A percentile compares a stretch with the other conserved stretches of the same genome.
These are phyloP conservation scores for Papilionanthe hybrid DNA, from an alignment of 116 monocot species.

Conservation along the genomic window DNA sequence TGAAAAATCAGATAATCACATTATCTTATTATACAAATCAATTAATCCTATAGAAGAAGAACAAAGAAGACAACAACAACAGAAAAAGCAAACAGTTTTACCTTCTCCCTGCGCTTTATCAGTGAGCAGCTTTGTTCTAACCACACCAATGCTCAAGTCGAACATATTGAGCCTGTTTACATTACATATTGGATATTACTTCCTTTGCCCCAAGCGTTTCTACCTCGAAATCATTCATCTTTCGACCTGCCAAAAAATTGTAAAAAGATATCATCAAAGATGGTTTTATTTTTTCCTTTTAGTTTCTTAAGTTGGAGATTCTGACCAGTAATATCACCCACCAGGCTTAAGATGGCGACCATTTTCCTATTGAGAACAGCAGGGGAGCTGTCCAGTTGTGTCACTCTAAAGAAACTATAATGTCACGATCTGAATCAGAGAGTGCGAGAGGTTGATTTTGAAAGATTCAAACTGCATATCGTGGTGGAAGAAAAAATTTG, in stretches of 20 bases:
- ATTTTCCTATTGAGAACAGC: neutral
- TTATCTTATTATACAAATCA: neutral
- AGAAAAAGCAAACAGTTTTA: neutral
- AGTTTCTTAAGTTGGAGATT: neutral
- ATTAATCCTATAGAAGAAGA: neutral
- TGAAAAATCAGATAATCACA: neutral
- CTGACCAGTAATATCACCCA: neutral
- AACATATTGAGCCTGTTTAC: conserved; percentile 1
- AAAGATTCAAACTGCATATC: neutral
- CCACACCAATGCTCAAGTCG: conserved; percentile 10
- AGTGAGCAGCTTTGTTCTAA: conserved; percentile 5
- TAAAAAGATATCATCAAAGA: neutral
- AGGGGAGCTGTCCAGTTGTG: neutral
- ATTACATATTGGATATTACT: neutral
- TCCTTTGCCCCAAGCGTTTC: neutral
- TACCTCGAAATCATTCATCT: neutral
- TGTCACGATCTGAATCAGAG: neutral
- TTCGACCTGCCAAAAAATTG: neutral
- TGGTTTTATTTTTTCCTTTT: neutral
- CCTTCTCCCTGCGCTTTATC: conserved; percentile 10
- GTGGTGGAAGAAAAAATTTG: neutral
- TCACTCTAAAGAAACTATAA: neutral
- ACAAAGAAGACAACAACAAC: neutral
- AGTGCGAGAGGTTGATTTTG: neutral
- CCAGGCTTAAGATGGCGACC: neutral